Conservation (phyloP, 257 asterid genomes). For the Petrea volubilis region DNA sequence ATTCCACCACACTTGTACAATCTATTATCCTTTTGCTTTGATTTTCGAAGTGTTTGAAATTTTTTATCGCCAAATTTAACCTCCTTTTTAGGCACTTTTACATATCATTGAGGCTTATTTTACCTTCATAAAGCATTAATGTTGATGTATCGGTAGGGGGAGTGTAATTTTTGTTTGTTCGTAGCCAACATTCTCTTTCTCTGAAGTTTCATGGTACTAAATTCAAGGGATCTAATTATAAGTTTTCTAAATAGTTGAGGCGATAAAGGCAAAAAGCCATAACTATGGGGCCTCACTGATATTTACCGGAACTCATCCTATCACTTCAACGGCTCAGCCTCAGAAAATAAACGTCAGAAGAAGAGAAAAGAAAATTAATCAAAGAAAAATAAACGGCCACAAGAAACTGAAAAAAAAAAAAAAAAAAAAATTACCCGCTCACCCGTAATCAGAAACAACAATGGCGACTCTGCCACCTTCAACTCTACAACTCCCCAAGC, state of each 20-base stretch:
- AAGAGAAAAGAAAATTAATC: conserved; percentile 7
- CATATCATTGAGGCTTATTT: too few species aligned
- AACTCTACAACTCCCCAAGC: conserved; percentile 59
- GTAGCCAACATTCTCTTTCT: too few species aligned
- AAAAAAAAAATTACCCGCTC: conserved; percentile 49
- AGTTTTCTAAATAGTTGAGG: background rate
- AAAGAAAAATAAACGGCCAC: conserved; percentile 19
- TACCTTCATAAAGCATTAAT: too few species aligned
- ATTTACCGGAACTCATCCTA: background rate
- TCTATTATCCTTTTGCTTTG: too few species aligned
- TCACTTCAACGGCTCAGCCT: conserved; percentile 23
- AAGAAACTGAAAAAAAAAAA: conserved; percentile 28
- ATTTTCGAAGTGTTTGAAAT: too few species aligned
- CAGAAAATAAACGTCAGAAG: conserved; percentile 11
- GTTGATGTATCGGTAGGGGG: too few species aligned
- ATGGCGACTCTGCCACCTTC: conserved; percentile 77
- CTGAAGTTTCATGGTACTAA: too few species aligned
- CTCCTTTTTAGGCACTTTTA: too few species aligned
- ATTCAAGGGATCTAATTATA: background rate
- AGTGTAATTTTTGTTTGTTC: too few species aligned
- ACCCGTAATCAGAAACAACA: conserved; percentile 23
- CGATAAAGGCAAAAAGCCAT: background rate
- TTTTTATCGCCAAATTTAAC: too few species aligned
- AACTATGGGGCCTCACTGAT: background rate
- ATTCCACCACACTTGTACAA: too few species aligned